These are phyloP conservation scores for Tolypocladium ovalisporum DNA, from an alignment of 2,329 filamentous ascomycete species.

Conservation along the genomic window DNA sequence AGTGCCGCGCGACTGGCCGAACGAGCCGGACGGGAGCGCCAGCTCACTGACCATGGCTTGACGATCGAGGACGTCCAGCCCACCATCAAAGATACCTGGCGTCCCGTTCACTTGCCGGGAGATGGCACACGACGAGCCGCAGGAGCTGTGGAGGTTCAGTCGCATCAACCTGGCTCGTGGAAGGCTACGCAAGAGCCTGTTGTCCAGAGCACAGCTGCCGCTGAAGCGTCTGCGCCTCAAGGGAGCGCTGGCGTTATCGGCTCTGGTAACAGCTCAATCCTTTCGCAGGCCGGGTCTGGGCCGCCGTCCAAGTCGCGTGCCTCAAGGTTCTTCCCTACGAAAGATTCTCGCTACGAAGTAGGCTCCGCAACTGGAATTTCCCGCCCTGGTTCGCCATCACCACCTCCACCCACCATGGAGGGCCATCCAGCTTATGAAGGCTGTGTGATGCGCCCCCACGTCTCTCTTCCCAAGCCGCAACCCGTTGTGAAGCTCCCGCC, in stretches of 20 bases:
- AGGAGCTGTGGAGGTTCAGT: constrained; percentile 14
- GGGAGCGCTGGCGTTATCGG: constrained; percentile 18
- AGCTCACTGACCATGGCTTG: constrained; percentile 32
- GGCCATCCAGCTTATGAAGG: constrained; percentile 65
- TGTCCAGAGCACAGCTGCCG: constrained; percentile 4
- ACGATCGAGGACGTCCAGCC: constrained; percentile 33
- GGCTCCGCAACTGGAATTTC: constrained; percentile 22
- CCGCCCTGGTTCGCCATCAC: constrained; percentile 49
- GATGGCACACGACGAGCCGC: constrained; percentile 22
- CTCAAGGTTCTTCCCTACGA: constrained; percentile 52
- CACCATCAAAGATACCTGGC: constrained; percentile 44
- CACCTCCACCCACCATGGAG: constrained; percentile 59
- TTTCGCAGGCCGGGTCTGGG: constrained; percentile 16
- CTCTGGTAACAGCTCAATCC: constrained; percentile 11
- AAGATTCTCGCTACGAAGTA: constrained; percentile 34
- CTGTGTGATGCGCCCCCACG: constrained; percentile 52
- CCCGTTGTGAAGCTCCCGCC: constrained; percentile 78
- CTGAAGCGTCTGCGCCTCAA: constrained; percentile 12
- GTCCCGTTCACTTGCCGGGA: constrained; percentile 27
- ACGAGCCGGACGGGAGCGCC: constrained; percentile 29
- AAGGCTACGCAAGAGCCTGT: constrained; percentile 17
- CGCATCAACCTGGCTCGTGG: constrained; percentile 17
- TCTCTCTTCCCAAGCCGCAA: constrained; percentile 57
- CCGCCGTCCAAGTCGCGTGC: constrained; percentile 34
- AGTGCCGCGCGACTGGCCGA: constrained; percentile 26